Conservation (phyloP, 768 basidiomycete genomes). For the Hygrocybe punicea region DNA sequence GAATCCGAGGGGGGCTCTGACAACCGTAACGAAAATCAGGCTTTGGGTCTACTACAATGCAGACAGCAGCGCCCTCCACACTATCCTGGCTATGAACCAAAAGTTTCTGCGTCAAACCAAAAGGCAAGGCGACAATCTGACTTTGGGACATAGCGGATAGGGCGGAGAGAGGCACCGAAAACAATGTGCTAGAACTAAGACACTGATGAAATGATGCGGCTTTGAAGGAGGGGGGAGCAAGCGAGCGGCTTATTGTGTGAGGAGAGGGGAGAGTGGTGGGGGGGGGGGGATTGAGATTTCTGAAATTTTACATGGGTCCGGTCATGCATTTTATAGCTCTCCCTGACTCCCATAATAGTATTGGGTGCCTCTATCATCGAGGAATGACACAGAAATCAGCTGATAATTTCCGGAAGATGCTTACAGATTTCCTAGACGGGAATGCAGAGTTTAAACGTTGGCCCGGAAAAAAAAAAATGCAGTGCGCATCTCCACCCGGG, state of each 20-base stretch:
- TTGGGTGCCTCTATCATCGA: neutral
- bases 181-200: constrained; percentile 4
- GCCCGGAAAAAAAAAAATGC: neutral
- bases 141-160: constrained; percentile 11
- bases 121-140: neutral
- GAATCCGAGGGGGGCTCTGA: too few species aligned
- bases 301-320: neutral
- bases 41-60: neutral
- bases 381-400: neutral
- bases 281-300: neutral
- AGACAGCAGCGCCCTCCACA: constrained; percentile 3
- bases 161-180: neutral
- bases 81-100: constrained; percentile 16
- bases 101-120: neutral
- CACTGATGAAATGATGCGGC: neutral
- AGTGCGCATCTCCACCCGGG: neutral
- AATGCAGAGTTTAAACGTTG: neutral
- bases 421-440: neutral
- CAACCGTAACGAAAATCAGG: neutral
- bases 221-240: too few species aligned
- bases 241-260: too few species aligned
- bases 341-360: neutral
- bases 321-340: neutral
- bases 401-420: neutral
- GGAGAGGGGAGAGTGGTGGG: neutral